phyloP scores from a whole-genome alignment of 2,329 filamentous ascomycete genomes.

The Tolypocladium capitatum region DNA sequence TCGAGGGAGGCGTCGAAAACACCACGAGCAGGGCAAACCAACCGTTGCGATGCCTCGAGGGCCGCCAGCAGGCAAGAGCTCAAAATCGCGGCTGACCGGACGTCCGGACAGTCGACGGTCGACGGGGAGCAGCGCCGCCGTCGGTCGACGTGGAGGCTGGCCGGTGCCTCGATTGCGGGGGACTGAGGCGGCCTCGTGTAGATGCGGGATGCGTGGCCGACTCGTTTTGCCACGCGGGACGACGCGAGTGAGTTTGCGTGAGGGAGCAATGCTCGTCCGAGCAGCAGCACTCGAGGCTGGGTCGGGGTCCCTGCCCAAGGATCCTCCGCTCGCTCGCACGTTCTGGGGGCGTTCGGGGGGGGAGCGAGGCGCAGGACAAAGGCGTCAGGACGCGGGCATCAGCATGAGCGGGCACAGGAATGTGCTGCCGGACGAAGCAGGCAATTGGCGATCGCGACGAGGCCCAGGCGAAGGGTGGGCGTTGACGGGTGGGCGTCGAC shows the following conservation, averaged over 20 bases:
- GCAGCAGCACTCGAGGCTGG: conserved; percentile 1
- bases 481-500: too few relatives aligned
- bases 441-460: background rate
- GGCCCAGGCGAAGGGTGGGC: background rate
- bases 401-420: background rate
- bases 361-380: background rate
- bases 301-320: conserved; percentile 1
- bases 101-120: conserved; percentile 12
- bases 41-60: conserved; percentile 9
- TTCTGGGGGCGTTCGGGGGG: background rate
- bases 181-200: background rate
- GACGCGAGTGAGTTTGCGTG: background rate
- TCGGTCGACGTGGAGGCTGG: conserved; percentile 11
- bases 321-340: conserved; percentile 1
- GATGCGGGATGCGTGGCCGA: background rate
- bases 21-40: conserved; percentile 5
- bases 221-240: background rate
- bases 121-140: conserved; percentile 18
- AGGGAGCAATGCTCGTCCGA: background rate
- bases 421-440: background rate
- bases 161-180: background rate
- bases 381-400: background rate
- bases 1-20: background rate
- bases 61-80: conserved; percentile 7
- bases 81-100: conserved; percentile 12